These are phyloP conservation scores for Candida dendrica DNA, from an alignment of 805 yeast species.

Conservation along the genomic window DNA sequence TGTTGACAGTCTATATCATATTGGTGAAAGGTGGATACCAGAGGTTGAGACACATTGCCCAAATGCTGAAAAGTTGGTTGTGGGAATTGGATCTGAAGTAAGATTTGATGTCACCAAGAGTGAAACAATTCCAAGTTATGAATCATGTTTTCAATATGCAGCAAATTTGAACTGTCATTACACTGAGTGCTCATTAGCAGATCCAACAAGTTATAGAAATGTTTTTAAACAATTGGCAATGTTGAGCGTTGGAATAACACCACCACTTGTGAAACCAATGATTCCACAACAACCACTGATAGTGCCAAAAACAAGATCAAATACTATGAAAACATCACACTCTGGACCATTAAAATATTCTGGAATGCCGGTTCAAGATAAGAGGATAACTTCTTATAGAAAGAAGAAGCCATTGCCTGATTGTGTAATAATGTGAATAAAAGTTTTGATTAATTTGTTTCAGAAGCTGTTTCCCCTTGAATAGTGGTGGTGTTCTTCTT, in stretches of 20 bases:
- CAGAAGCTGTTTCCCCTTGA: background rate
- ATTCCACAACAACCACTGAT: background rate
- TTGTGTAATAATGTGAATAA: background rate
- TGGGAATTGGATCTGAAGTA: slow-evolving; percentile 31
- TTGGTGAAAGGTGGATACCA: slow-evolving; percentile 35
- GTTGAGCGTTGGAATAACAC: slow-evolving; percentile 3
- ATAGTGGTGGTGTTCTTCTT: background rate
- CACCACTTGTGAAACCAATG: background rate
- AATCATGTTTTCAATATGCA: slow-evolving; percentile 22
- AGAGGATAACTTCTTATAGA: background rate
- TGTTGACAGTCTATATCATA: slow-evolving; percentile 27
- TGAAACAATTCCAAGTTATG: slow-evolving; percentile 19
- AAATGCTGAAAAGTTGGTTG: slow-evolving; percentile 27
- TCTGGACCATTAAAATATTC: background rate
- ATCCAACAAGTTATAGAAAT: slow-evolving; percentile 8
- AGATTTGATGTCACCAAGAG: slow-evolving; percentile 21
- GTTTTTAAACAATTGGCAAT: slow-evolving; percentile 15
- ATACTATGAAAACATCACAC: background rate
- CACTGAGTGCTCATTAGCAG: slow-evolving; percentile 27
- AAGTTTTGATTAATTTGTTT: background rate
- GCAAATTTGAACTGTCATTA: slow-evolving; percentile 25
- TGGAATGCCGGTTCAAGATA: background rate
- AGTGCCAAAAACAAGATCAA: background rate
- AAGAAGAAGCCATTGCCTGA: background rate
- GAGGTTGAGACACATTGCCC: slow-evolving; percentile 33